A percentile compares a stretch with the other conserved stretches of the same genome.
Evolutionary conservation across 2,329 filamentous ascomycete genomes (phyloP).

Genomic region (Salinomyces thailandicus): DNA sequence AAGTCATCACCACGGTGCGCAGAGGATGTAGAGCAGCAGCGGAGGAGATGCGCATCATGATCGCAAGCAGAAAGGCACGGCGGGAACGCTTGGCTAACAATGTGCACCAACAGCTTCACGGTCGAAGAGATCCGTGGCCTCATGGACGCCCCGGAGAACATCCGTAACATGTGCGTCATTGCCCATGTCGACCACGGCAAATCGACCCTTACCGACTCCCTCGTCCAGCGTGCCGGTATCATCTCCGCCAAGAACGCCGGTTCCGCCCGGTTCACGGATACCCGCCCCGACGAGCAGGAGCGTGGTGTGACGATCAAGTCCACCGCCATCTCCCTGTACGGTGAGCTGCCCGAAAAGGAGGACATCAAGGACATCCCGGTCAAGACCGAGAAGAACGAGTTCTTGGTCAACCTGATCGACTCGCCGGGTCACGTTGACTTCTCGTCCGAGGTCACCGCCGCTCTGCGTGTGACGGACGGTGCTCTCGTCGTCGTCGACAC

Average conservation of each 20-base stretch:
- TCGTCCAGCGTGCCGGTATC: conserved; percentile 98
- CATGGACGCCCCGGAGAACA: conserved; percentile 69
- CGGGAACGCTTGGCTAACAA: conserved; percentile 37
- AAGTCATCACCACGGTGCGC: conserved; percentile 43
- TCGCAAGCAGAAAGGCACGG: neutral
- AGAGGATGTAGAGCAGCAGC: neutral
- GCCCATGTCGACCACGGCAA: conserved; percentile 99
- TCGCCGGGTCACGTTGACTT: conserved; percentile 99
- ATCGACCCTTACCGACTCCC: conserved; percentile 98
- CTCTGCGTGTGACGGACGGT: conserved; percentile 99
- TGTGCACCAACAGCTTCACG: conserved; percentile 67
- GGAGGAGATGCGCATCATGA: neutral
- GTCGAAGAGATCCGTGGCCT: conserved; percentile 69
- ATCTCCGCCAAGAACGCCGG: conserved; percentile 97
- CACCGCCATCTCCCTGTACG: conserved; percentile 97
- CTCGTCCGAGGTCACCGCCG: conserved; percentile 98
- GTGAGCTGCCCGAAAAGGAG: conserved; percentile 65
- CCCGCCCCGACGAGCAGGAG: conserved; percentile 94
- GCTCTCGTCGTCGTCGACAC: conserved; percentile 99
- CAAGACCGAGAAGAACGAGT: conserved; percentile 84
- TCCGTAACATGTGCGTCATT: conserved; percentile 99
- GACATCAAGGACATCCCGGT: conserved; percentile 92
- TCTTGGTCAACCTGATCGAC: conserved; percentile 99
- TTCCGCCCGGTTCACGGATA: conserved; percentile 92
- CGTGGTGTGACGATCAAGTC: conserved; percentile 99